A percentile compares a stretch with the other conserved stretches of the same genome.
These are phyloP conservation scores for Aspergillus quadrilineatus DNA, from an alignment of 2,329 filamentous ascomycete species.

Conservation along the genomic window DNA sequence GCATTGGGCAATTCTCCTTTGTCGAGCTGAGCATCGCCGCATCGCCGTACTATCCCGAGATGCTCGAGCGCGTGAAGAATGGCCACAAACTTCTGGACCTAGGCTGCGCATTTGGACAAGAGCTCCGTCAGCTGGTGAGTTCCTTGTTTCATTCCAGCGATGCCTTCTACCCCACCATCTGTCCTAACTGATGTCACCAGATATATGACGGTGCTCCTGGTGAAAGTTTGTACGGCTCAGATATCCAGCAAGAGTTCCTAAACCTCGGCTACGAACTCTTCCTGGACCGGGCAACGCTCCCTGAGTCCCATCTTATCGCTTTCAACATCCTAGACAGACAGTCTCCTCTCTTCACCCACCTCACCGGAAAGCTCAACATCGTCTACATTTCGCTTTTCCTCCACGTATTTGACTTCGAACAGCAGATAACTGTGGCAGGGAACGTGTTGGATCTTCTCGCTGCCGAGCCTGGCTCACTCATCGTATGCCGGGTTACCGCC, in stretches of 20 bases:
- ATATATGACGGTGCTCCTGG: conserved; percentile 49
- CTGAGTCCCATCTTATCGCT: background rate
- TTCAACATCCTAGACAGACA: background rate
- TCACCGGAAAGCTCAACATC: conserved; percentile 10
- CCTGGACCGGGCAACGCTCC: conserved; percentile 47
- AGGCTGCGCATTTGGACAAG: conserved; percentile 26
- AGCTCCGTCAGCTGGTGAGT: conserved; percentile 22
- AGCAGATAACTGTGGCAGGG: background rate
- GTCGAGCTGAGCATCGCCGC: conserved; percentile 23
- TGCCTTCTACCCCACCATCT: background rate
- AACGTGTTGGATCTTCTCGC: background rate
- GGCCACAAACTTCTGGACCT: conserved; percentile 25
- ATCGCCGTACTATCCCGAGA: conserved; percentile 21
- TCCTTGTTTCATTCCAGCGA: background rate
- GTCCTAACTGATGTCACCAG: background rate
- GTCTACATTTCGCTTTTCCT: conserved; percentile 13
- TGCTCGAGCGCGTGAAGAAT: conserved; percentile 22
- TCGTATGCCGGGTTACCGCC: background rate
- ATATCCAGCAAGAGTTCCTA: conserved; percentile 53
- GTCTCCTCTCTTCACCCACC: conserved; percentile 1
- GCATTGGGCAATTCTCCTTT: conserved; percentile 25
- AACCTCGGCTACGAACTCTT: conserved; percentile 65
- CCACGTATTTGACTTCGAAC: conserved; percentile 14
- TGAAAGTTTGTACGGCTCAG: conserved; percentile 51
- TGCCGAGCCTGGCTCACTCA: background rate